A percentile compares a stretch with the other conserved stretches of the same genome.
phyloP scores from a whole-genome alignment of 495 filamentous ascomycete species.

The Daldinia decipiens region DNA sequence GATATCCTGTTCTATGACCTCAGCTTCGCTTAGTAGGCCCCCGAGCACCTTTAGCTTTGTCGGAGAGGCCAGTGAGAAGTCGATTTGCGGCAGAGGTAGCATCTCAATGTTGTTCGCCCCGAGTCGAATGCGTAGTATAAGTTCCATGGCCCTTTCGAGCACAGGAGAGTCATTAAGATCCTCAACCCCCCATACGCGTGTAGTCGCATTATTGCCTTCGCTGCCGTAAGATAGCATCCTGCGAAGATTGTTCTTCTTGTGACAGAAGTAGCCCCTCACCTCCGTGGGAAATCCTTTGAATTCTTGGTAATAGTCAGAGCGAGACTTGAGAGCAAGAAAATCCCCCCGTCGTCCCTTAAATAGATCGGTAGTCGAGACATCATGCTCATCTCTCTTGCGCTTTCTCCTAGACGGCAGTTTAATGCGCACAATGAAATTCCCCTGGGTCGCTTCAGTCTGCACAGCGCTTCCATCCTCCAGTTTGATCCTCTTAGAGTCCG shows the following conservation, averaged over 20 bases:
- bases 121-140: conserved; percentile 43
- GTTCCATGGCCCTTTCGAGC: conserved; percentile 43
- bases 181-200: conserved; percentile 12
- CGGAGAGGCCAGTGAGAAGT: conserved; percentile 23
- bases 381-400: conserved; percentile 5
- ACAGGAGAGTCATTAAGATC: conserved; percentile 38
- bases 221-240: conserved; percentile 36
- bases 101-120: conserved; percentile 34
- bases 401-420: not conserved
- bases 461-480: not conserved
- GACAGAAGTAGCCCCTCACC: conserved; percentile 26
- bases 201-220: not conserved
- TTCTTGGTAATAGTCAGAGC: conserved; percentile 34
- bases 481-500: conserved; percentile 1
- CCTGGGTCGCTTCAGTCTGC: not conserved
- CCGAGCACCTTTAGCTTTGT: conserved; percentile 12
- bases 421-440: not conserved
- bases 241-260: conserved; percentile 42
- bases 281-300: conserved; percentile 25
- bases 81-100: conserved; percentile 40
- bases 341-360: not conserved
- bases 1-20: conserved; percentile 11
- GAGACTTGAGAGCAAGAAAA: conserved; percentile 24
- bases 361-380: not conserved
- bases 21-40: conserved; percentile 2